Conservation (phyloP, 352 stramenopile species). For the Phytophthora hybrid region DNA sequence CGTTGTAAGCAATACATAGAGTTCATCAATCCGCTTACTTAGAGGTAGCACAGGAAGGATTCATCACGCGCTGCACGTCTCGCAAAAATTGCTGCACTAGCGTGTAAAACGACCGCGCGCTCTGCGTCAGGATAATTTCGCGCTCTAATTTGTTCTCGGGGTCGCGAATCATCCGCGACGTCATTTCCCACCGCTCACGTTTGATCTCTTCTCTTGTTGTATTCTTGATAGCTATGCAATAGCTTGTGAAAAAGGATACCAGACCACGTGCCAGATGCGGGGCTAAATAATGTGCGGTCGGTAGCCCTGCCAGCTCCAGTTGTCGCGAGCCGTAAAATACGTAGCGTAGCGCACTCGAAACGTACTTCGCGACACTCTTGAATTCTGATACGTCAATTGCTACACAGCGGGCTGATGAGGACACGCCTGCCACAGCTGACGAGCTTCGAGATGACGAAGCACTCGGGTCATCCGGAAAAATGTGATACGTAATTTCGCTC, state of each 20-base stretch:
- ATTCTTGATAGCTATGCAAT: constrained; percentile 75
- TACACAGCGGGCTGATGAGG: constrained; percentile 37
- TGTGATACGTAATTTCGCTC: constrained; percentile 74
- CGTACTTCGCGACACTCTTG: constrained; percentile 79
- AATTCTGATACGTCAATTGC: constrained; percentile 79
- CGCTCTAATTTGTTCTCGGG: constrained; percentile 69
- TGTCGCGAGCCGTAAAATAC: constrained; percentile 86
- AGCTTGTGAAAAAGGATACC: constrained; percentile 66
- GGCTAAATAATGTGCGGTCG: constrained; percentile 77
- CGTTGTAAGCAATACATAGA: background rate
- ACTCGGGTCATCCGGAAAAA: constrained; percentile 68
- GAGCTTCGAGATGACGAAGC: constrained; percentile 32
- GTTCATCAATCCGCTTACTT: constrained; percentile 40
- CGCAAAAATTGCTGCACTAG: constrained; percentile 85
- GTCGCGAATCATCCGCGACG: constrained; percentile 72
- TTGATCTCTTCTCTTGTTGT: constrained; percentile 82
- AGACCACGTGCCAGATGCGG: constrained; percentile 70
- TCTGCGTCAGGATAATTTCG: constrained; percentile 87
- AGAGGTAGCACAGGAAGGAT: constrained; percentile 82
- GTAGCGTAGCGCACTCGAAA: constrained; percentile 78
- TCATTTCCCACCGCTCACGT: constrained; percentile 86
- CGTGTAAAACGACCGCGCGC: constrained; percentile 78
- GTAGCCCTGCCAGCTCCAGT: constrained; percentile 78
- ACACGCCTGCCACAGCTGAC: constrained; percentile 13
- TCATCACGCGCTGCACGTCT: constrained; percentile 79